Evolutionary conservation across 2,329 filamentous ascomycete genomes (phyloP).

Genomic region (Sclerotinia subarctica): DNA sequence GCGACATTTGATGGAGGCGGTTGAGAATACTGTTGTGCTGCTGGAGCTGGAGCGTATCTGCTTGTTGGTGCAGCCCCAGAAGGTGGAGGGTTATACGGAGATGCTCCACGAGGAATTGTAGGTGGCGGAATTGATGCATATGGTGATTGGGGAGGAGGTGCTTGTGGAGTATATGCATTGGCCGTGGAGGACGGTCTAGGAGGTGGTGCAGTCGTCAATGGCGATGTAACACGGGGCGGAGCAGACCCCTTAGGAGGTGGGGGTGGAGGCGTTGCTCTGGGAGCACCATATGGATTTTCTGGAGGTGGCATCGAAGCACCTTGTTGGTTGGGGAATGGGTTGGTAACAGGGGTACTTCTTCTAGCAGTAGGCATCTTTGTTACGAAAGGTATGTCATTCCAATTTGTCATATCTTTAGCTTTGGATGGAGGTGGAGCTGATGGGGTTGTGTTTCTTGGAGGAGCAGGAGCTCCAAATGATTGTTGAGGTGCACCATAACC

Average conservation of each 20-base stretch:
- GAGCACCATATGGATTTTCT: constrained; percentile 55
- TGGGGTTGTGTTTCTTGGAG: constrained; percentile 64
- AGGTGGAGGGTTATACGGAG: constrained; percentile 82
- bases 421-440: constrained; percentile 68
- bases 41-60: constrained; percentile 70
- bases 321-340: constrained; percentile 64
- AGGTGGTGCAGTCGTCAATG: constrained; percentile 51
- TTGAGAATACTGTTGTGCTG: constrained; percentile 51
- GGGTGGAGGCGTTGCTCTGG: constrained; percentile 64
- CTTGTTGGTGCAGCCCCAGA: constrained; percentile 65
- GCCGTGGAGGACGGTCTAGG: constrained; percentile 55
- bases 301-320: constrained; percentile 54
- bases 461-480: constrained; percentile 53
- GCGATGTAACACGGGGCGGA: constrained; percentile 69
- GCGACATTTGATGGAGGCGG: constrained; percentile 42
- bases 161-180: constrained; percentile 62
- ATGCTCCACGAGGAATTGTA: constrained; percentile 69
- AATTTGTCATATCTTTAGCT: constrained; percentile 70
- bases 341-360: constrained; percentile 62
- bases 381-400: constrained; percentile 94
- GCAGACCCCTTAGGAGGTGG: constrained; percentile 80
- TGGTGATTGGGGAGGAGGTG: constrained; percentile 43
- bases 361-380: constrained; percentile 68
- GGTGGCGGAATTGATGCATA: constrained; percentile 46
- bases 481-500: constrained; percentile 38